Evolutionary conservation across 2,329 filamentous ascomycete species (phyloP), one percentile per base, ranked within the genome.

Genomic region (Sarocladium strictum): DNA sequence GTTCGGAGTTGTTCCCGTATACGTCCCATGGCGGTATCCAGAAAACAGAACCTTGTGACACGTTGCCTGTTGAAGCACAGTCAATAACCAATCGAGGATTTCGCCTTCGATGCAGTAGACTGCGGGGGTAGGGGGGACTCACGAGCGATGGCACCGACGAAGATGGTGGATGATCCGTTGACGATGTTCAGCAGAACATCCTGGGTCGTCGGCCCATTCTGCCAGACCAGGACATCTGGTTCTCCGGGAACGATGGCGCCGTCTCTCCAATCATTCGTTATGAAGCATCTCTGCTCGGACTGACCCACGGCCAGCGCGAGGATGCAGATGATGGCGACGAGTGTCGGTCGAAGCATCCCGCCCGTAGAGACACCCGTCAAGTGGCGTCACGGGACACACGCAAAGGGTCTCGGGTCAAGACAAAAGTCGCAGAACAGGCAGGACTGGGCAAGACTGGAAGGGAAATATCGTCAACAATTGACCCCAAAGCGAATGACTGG

Each of bases 1-100:
- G 47, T 14, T 35, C 23, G n/a, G 27, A 23, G 10, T 33, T 17
- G 29, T 19, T 29, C 12, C 14, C 15, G 29, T 7, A 35, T 21
- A 51, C 35, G 29, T 35, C 29, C 3, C 9, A 15, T 11, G 47
- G 47, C 12, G 47, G 47, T 19, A 51, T 15, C 47, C 47, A 51
- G 29, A 51, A 51, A 11, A 51, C 47, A n/a, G 47, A 51, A 23
- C 47, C 47, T 51, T 51, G 47, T 15, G 47, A 51, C 23, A 51
- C 47, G 35, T 51, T 51, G 26, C 47, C 47, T 51, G 47, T 6
- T 23, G 23, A 5, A 14, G 9, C n/a, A 32, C 27, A 5, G 17
- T 51, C 29, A 51, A 29, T 35, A 21, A n/a, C n/a, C n/a, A n/a
- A n/a, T 19, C 4, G 10, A 3, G 9, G n/a, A 14, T 29, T 10